Percentiles rank a stretch among this genome's conserved stretches.
These are phyloP conservation scores for Chaetomium fimeti DNA, from an alignment of 495 filamentous ascomycete genomes.

Conservation along the genomic window DNA sequence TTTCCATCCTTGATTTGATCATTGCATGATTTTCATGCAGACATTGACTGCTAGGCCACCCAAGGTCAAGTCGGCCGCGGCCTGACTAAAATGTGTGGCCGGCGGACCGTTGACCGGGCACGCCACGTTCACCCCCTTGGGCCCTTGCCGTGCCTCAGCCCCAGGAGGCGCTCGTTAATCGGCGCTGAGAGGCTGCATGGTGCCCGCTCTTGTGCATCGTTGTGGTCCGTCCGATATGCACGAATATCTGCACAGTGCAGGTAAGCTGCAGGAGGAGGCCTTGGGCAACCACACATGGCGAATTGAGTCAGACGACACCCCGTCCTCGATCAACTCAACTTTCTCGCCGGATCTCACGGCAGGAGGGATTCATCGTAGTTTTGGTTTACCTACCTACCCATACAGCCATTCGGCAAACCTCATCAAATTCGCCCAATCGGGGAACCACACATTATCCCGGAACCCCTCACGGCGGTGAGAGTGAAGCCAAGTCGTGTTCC, in stretches of 20 bases:
- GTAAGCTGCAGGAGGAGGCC: conserved; percentile 11
- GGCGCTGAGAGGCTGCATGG: neutral
- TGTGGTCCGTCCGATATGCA: neutral
- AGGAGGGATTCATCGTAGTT: neutral
- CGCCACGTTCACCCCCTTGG: neutral
- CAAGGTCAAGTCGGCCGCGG: neutral
- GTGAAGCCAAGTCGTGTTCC: too few relatives aligned
- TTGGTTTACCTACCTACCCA: neutral
- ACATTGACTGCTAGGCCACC: neutral
- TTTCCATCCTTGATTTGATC: too few relatives aligned
- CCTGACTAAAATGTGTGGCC: neutral
- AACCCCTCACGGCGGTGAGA: neutral
- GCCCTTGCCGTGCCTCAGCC: conserved; percentile 2
- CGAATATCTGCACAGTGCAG: neutral
- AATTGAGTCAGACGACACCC: neutral
- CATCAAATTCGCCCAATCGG: neutral
- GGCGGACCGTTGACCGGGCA: neutral
- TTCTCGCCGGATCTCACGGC: neutral
- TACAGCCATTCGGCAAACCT: neutral
- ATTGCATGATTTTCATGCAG: too few relatives aligned
- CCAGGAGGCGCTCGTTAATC: neutral
- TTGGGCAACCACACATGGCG: neutral
- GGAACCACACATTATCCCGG: neutral
- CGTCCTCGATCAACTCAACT: neutral
- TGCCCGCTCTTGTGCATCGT: neutral